Evolutionary conservation across 768 basidiomycete species (phyloP), one percentile per base, ranked within the genome.

Genomic region (Zangia roseola): DNA sequence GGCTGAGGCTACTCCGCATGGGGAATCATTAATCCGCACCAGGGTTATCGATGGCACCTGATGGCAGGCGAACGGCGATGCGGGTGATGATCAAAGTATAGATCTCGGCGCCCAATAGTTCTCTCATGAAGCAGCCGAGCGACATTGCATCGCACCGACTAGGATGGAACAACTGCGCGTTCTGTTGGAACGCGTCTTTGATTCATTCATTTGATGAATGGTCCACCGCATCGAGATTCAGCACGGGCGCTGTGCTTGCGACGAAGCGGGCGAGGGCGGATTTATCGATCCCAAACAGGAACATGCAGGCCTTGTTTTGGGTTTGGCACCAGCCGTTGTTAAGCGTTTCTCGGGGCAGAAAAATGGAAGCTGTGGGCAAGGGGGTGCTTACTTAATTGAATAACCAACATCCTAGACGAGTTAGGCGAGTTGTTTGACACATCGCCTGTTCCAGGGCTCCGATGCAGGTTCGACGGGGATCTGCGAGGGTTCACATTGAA

Each of bases 351-450:
- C 47, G 56, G 65, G 54, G 58, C 44, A 40, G 49, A 56, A 47
- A 57, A 64, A 69, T 52, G 67, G 57, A 63, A 65, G 67, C 56
- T 45, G 52, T 34, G 41, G 43, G 14, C 46, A 46, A 37, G 41
- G 47, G 47, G 17, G 14, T 42, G 52, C 37, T 63, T 63, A 61
- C 43, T 14, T 63, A 63, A 65, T 62, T 43, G 36, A 39, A 55
- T 54, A 44, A 53, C 48, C 47, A 25, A 40, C 33, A 33, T 25
- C 23, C 47, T 48, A 44, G 41, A 49, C 34, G 19, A 20, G 41
- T 47, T 63, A 53, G 55, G 57, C 60, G 55, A 60, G 35, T 6
- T 8, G 37, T 40, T 30, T 56, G 50, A 41, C 58, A 49, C 40
- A 45, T 39, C 50, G 34, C 39, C 39, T 45, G 31, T 57, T n/a